Base-by-base conservation (phyloP, 2,329 filamentous ascomycete genomes). In the Aspergillus sp. region DNA sequence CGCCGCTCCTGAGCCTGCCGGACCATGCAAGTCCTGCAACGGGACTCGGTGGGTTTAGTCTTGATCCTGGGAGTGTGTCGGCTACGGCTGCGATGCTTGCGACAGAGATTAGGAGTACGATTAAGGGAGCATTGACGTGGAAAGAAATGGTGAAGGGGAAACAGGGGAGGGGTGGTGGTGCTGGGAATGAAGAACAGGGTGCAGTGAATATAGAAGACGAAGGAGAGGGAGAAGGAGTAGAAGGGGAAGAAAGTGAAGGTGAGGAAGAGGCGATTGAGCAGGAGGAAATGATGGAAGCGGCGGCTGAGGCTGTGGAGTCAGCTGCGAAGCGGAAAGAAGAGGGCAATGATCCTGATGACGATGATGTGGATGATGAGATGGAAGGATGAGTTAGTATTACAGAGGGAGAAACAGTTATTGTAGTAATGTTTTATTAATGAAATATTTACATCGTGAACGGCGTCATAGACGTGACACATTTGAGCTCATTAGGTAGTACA, bases 1-100 rank as follows among this genome's bases (percentile, higher is more conserved):
- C 57, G 41, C 66, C 66, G 9, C 66, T 81, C 6, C 47, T 78
- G 42, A 56, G 55, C 1, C 65, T 81, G 22, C 78, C 78, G 13
- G 73, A 75, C 15, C 66, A 72, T 55, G 71, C 67, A 2, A 42
- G 39, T 56, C 64, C 55, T 49, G 66, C 57, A 59, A 64, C 41
- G 20, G 66, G 62, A 20, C 51, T 61, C 12, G 47, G 24, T 2
- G 52, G 59, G 32, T 74, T 74, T 34, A 65, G 64, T 58, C 49
- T 71, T 34, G 66, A 70, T 58, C 38, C 64, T 12, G 61, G 59
- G 5, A 56, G 39, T 3, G 64, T 63, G 20, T 59, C 57, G 9
- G 51, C 62, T 34, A 60, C 62, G 13, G 53, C 62, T 34, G 60
- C 62, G 57, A 68, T 71, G 56, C 59, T 72, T 55, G 57, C 62